Evolutionary conservation across 2,329 filamentous ascomycete genomes (phyloP), one percentile per base, ranked within the genome.

Genomic region (Ceratocystis papillata): DNA sequence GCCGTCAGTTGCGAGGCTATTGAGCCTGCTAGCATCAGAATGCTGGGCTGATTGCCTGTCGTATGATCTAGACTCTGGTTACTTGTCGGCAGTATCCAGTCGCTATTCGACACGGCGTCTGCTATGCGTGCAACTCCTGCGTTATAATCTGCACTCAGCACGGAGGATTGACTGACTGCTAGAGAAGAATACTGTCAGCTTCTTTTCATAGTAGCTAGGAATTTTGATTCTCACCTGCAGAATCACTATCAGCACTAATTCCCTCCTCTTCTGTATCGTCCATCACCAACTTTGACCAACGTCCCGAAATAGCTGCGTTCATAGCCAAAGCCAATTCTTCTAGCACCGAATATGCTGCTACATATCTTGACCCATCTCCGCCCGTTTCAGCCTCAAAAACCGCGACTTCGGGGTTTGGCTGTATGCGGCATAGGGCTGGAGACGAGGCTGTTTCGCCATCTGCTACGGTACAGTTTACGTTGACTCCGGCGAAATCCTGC

Each of bases 1-100:
- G 71, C 70, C 1, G 70, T 70, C 53, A 73, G 60, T 53, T 70
- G 70, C 8, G 62, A 67, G 8, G 72, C 72, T 60, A 73, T 69
- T 41, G 72, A 73, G 15, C 60, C 30, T 10, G 70, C 71, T 25
- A 71, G 20, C n/a, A 70, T n/a, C 0, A 8, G 15, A 8, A 59
- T 25, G 25, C 53, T 30, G 7, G 53, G 22, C 25, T 59, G 25
- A 1, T 7, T 20, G 53, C 5, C 33, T 1, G 28, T 17, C 12
- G 22, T 30, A 15, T 59, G n/a, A 12, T 25, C 53, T 59, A 30
- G 53, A 17, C 53, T 37, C 70, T 17, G 48, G 48, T 0, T 25
- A 25, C 48, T 15, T 25, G 3, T 25, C 7, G 48, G 15, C 25
- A 15, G 8, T 6, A 53, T 53, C 48, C 20, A 20, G 48, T 53